These are phyloP conservation scores for Mallotus nudiflorus DNA, from an alignment of 345 rosid species.

Conservation along the genomic window DNA sequence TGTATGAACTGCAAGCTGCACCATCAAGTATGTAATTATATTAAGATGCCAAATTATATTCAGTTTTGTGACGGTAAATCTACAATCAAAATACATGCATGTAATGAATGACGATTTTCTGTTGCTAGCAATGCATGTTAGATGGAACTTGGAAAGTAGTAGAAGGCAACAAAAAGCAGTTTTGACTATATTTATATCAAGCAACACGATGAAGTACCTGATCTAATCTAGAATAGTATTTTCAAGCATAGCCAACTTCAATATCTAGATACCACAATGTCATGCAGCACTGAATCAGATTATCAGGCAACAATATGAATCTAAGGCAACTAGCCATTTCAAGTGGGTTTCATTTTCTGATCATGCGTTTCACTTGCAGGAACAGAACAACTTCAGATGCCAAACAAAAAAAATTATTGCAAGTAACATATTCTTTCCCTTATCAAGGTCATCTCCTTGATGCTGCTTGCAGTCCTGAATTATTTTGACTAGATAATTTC, in stretches of 20 bases:
- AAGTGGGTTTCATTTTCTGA: neutral
- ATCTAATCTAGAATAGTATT: neutral
- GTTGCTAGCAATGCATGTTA: neutral
- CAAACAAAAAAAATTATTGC: neutral
- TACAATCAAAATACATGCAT: neutral
- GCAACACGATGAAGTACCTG: neutral
- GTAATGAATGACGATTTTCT: neutral
- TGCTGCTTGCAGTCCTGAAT: neutral
- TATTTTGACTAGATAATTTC: neutral
- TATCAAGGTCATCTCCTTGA: neutral
- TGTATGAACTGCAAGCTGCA: conserved; percentile 64
- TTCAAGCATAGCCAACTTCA: neutral
- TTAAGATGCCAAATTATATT: neutral
- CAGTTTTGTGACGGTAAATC: neutral
- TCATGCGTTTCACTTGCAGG: neutral
- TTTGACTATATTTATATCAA: neutral
- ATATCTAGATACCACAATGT: neutral
- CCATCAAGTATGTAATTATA: neutral
- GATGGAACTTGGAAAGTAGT: neutral
- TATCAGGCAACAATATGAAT: neutral
- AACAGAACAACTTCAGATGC: neutral
- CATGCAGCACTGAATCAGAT: neutral
- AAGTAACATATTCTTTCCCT: neutral
- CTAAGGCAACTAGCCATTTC: neutral
- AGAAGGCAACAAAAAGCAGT: neutral